Evolutionary conservation across 2,329 filamentous ascomycete species (phyloP), one percentile per base, ranked within the genome.

Genomic region (Chrysosporium keratinophilum): DNA sequence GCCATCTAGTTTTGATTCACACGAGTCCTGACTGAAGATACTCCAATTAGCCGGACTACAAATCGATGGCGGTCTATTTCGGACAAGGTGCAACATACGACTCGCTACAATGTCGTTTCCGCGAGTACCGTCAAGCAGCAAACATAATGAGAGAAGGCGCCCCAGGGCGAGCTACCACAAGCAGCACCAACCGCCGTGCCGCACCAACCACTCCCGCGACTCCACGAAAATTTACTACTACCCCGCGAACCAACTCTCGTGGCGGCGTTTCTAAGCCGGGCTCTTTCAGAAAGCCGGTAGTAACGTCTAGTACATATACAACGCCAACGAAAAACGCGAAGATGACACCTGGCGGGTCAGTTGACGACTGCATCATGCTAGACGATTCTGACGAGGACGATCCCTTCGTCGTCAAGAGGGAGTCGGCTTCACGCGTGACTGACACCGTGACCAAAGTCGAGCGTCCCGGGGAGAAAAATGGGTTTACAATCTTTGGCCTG

Each of bases 81-180:
- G 74, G 73, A 1, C 59, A 67, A 6, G 71, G 69, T 0, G 72
- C 73, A 0, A 77, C 72, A 0, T 76, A 76, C 63, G 67, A 77
- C 56, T 65, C 75, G 0, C 69, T 79, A 20, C 71, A 78, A 56
- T 67, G 68, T 42, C 69, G 68, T 2, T 70, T 78, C 35, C 71
- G 74, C 42, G 68, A 66, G 44, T 71, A 70, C 56, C 76, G 75
- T 46, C 69, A 70, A 46, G 47, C 64, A 1, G 73, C 75, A 0
- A 61, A 64, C 0, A 57, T 58, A 0, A 64, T 76, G 12, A 63
- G 64, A 40, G 61, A 61, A 3, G 65, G 46, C 12, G 1, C 37
- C 5, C 19, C 48, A 52, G 23, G 23, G 7, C 23, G 7, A 7
- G 23, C 23, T 7, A 46, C 56, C 48, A 51, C 56, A 46, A 41